phyloP scores from a whole-genome alignment of 208 protist genomes.

The Trypanosoma rangeli region DNA sequence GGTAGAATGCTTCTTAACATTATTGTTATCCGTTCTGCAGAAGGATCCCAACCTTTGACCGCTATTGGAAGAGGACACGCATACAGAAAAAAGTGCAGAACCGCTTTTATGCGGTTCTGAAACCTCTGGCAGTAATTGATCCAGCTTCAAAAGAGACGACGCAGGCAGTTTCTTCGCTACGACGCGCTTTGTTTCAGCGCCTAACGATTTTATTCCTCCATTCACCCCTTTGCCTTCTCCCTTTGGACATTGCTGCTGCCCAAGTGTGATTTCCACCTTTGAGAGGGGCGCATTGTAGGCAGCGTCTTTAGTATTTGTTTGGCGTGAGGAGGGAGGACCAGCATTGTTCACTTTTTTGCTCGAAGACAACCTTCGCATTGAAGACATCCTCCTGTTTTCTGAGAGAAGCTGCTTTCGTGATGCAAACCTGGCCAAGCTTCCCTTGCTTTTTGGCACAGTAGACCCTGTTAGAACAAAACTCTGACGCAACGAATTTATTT shows the following conservation, averaged over 20 bases:
- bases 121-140: neutral
- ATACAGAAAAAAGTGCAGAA: neutral
- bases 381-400: neutral
- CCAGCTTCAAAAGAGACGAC: neutral
- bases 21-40: neutral
- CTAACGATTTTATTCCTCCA: neutral
- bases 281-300: no score
- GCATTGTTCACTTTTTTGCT: neutral
- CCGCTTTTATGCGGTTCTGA: neutral
- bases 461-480: neutral
- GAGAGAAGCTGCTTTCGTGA: neutral
- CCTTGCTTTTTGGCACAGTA: neutral
- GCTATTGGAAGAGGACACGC: neutral
- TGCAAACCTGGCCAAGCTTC: neutral
- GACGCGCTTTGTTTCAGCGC: neutral
- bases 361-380: neutral
- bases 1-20: neutral
- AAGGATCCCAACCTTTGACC: neutral
- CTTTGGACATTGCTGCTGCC: neutral
- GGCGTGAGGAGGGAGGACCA: neutral
- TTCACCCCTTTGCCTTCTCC: neutral
- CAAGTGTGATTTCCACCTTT: neutral
- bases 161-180: neutral
- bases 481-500: slow-evolving; percentile 9
- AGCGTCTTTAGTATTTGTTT: neutral